Percentiles rank a stretch among this genome's conserved stretches.
These are phyloP conservation scores for Globisporangium takayamanum DNA, from an alignment of 352 stramenopile genomes.

Conservation along the genomic window DNA sequence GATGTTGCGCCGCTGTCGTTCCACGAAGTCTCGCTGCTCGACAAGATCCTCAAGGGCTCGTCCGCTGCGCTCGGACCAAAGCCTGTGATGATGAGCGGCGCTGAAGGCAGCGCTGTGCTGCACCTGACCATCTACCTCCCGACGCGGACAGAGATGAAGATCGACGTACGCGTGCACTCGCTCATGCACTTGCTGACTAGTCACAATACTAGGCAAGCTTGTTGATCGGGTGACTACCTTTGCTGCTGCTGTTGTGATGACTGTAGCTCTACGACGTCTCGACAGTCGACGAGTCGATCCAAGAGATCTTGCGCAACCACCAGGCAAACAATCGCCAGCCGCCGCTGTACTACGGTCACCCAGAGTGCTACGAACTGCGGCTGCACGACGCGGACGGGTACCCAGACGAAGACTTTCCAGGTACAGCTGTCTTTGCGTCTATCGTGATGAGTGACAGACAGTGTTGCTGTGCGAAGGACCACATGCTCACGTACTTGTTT, in stretches of 20 bases:
- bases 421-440: slow-evolving; percentile 15
- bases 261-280: slow-evolving; percentile 79
- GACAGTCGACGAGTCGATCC: slow-evolving; percentile 84
- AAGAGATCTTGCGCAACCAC: slow-evolving; percentile 72
- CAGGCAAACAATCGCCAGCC: slow-evolving; percentile 58
- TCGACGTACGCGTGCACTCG: slow-evolving; percentile 47
- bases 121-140: slow-evolving; percentile 84
- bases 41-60: slow-evolving; percentile 67
- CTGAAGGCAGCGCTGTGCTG: slow-evolving; percentile 55
- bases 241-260: not conserved
- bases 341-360: slow-evolving; percentile 76
- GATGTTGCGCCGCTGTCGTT: slow-evolving; percentile 52
- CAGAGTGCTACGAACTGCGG: slow-evolving; percentile 83
- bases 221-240: slow-evolving; percentile 1
- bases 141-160: slow-evolving; percentile 81
- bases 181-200: slow-evolving; percentile 1
- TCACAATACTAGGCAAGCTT: not conserved
- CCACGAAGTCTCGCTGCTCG: slow-evolving; percentile 66
- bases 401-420: slow-evolving; percentile 84
- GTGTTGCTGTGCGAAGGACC: not conserved
- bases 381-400: slow-evolving; percentile 80
- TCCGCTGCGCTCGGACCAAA: slow-evolving; percentile 41
- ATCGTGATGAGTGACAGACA: too few species aligned
- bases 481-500: not conserved
- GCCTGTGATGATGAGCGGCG: slow-evolving; percentile 45